phyloP scores from a whole-genome alignment of 2,329 filamentous ascomycete species.

The Monilinia fructigena region DNA sequence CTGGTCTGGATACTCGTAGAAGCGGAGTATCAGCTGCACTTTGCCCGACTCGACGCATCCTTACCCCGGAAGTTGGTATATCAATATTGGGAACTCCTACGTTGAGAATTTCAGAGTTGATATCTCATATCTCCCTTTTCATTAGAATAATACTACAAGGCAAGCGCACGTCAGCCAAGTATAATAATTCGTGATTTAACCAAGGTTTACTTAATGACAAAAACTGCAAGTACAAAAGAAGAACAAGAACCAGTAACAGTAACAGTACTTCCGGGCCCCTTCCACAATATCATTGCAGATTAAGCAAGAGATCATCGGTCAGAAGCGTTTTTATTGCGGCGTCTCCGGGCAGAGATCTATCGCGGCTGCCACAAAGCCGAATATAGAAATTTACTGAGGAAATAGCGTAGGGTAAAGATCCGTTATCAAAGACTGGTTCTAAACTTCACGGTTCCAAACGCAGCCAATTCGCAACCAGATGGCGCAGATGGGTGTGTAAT shows the following conservation, averaged over 20 bases:
- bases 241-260: neutral
- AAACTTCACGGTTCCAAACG: conserved; percentile 7
- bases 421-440: neutral
- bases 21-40: conserved; percentile 49
- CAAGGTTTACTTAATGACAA: neutral
- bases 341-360: neutral
- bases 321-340: neutral
- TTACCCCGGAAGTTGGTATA: conserved; percentile 9
- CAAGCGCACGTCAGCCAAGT: conserved; percentile 1
- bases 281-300: conserved; percentile 7
- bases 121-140: neutral
- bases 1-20: conserved; percentile 72
- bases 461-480: neutral
- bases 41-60: conserved; percentile 31
- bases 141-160: neutral
- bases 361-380: neutral
- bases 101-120: neutral
- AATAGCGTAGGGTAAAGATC: conserved; percentile 10
- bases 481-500: neutral
- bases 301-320: conserved; percentile 9
- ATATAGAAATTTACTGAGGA: neutral
- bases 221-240: conserved; percentile 1
- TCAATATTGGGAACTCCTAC: neutral
- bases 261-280: neutral
- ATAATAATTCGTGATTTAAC: conserved; percentile 4